Conservation (phyloP, 805 yeast genomes). For the Saturnispora hagleri region DNA sequence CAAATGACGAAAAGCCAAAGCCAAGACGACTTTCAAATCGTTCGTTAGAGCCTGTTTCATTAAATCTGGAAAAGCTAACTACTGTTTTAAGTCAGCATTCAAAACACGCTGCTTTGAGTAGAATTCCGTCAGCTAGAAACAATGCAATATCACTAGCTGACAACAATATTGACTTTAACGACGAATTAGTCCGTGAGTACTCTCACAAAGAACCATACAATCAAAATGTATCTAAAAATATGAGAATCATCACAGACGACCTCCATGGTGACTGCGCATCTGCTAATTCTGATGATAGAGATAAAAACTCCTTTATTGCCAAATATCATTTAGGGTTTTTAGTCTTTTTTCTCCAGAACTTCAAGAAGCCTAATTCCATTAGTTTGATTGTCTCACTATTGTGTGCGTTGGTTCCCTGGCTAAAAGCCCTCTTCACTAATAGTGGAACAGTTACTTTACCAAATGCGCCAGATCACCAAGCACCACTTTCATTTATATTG, state of each 20-base stretch:
- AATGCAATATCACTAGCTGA: background rate
- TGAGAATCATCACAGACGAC: slow-evolving; percentile 29
- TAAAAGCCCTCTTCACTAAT: slow-evolving; percentile 36
- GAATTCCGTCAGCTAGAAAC: slow-evolving; percentile 27
- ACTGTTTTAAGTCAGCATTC: slow-evolving; percentile 4
- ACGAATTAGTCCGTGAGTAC: slow-evolving; percentile 27
- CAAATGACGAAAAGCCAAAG: background rate
- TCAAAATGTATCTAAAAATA: slow-evolving; percentile 19
- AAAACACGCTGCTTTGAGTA: slow-evolving; percentile 13
- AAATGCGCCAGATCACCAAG: slow-evolving; percentile 40
- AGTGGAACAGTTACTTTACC: slow-evolving; percentile 23
- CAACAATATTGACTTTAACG: slow-evolving; percentile 17
- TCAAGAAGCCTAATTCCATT: slow-evolving; percentile 40
- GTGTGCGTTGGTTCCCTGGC: slow-evolving; percentile 47
- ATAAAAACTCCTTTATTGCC: slow-evolving; percentile 20
- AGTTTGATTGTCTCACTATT: slow-evolving; percentile 37
- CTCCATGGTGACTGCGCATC: slow-evolving; percentile 3
- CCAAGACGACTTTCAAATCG: background rate
- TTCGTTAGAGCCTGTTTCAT: slow-evolving; percentile 5
- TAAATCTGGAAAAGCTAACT: background rate
- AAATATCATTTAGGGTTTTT: slow-evolving; percentile 24
- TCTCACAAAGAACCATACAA: slow-evolving; percentile 29
- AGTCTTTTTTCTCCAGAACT: slow-evolving; percentile 33
- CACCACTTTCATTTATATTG: slow-evolving; percentile 46
- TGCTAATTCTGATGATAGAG: slow-evolving; percentile 18